A percentile compares a stretch with the other conserved stretches of the same genome.
phyloP scores from a whole-genome alignment of 768 basidiomycete species.

The Chalciporus sphaerocephalus region DNA sequence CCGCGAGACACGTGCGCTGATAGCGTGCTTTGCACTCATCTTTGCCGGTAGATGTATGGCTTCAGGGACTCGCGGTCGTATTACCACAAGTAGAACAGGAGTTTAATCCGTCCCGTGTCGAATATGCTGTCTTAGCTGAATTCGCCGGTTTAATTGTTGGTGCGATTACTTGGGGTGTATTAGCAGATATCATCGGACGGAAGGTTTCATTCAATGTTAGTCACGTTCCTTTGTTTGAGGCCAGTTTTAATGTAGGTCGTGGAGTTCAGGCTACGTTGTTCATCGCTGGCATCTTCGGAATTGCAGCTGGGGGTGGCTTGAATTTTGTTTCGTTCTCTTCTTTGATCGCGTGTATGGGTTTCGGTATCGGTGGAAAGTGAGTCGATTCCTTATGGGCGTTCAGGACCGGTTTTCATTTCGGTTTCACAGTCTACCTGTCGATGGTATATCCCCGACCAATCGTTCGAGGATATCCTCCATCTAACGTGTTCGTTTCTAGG shows the following conservation, averaged over 20 bases:
- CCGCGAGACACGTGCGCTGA: conserved; percentile 22
- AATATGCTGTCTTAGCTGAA: conserved; percentile 44
- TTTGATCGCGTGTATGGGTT: conserved; percentile 44
- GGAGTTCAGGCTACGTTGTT: conserved; percentile 31
- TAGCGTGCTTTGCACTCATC: background rate
- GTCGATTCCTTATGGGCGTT: conserved; percentile 17
- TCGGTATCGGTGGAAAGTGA: conserved; percentile 50
- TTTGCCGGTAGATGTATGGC: conserved; percentile 31
- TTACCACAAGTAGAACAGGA: conserved; percentile 43
- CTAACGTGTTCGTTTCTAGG: conserved; percentile 25
- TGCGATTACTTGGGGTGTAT: conserved; percentile 45
- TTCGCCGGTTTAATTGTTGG: conserved; percentile 49
- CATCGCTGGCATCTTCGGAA: conserved; percentile 45
- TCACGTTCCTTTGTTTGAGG: background rate
- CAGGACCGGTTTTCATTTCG: conserved; percentile 18
- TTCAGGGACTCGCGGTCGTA: conserved; percentile 46
- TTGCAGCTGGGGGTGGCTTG: conserved; percentile 43
- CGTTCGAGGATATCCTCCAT: background rate
- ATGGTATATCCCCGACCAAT: conserved; percentile 34
- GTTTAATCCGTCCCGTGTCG: conserved; percentile 39
- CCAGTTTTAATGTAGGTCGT: background rate
- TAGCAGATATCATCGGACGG: conserved; percentile 48
- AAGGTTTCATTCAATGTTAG: conserved; percentile 41
- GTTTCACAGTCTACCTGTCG: conserved; percentile 38
- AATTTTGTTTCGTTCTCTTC: conserved; percentile 46